Percentiles rank a stretch among this genome's conserved stretches.
phyloP scores from a whole-genome alignment of 139 green algal species.

The Chlorella vulgaris region DNA sequence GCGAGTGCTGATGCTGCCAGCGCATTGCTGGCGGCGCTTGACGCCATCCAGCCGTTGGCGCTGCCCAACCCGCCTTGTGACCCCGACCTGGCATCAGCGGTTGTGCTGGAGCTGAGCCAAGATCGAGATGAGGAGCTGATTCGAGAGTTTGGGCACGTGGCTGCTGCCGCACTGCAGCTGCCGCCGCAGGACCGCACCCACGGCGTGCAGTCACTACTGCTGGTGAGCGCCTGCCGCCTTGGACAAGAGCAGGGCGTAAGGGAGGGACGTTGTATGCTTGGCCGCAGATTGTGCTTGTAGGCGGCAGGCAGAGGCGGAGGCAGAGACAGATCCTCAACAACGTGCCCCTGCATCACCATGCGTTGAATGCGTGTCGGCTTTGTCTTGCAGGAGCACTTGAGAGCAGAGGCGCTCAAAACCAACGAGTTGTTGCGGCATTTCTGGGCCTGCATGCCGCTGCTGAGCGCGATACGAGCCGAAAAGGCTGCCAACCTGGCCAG shows the following conservation, averaged over 20 bases:
- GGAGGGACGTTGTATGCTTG: too few relatives aligned
- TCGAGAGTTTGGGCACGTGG: conserved; percentile 40
- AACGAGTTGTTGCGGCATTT: conserved; percentile 85
- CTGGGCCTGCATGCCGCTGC: conserved; percentile 62
- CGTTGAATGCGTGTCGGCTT: not conserved
- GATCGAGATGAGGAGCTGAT: conserved; percentile 31
- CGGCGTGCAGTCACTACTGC: conserved; percentile 25
- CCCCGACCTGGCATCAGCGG: conserved; percentile 11
- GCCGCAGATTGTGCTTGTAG: not conserved
- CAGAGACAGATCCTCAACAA: not conserved
- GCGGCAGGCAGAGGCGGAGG: not conserved
- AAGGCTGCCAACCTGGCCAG: conserved; percentile 51
- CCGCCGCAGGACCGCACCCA: conserved; percentile 29
- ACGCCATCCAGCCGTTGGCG: not conserved
- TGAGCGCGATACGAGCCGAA: conserved; percentile 30
- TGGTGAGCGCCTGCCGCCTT: conserved; percentile 25
- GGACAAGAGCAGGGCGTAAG: too few relatives aligned
- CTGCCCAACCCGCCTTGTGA: conserved; percentile 31
- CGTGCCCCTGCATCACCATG: not conserved
- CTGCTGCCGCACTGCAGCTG: conserved; percentile 6
- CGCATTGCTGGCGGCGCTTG: not conserved
- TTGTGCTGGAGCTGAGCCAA: conserved; percentile 35
- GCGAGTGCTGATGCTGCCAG: not conserved
- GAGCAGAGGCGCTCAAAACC: conserved; percentile 46
- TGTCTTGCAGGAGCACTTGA: conserved; percentile 40